These are phyloP conservation scores for Chamaenerion angustifolium DNA, from an alignment of 345 rosid species.

Conservation along the genomic window DNA sequence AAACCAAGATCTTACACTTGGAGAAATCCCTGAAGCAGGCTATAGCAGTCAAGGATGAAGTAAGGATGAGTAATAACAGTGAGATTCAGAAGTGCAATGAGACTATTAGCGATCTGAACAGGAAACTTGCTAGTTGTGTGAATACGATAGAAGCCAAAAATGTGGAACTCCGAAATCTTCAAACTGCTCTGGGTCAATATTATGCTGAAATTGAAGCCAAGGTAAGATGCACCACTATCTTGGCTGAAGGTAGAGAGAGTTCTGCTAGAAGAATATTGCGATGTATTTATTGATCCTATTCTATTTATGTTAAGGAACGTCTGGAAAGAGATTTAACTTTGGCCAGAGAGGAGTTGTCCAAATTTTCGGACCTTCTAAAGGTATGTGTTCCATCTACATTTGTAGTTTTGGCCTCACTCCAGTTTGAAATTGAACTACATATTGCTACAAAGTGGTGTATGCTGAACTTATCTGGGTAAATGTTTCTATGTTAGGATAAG, in stretches of 20 bases:
- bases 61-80: conserved; percentile 25
- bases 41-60: conserved; percentile 50
- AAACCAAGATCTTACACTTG: conserved; percentile 48
- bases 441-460: too few species aligned
- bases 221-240: conserved; percentile 21
- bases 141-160: conserved; percentile 63
- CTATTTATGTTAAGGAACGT: conserved; percentile 39
- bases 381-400: conserved; percentile 22
- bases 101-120: conserved; percentile 52
- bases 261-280: background rate
- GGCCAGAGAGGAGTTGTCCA: conserved; percentile 71
- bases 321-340: conserved; percentile 63
- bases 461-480: too few species aligned
- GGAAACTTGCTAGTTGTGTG: conserved; percentile 51
- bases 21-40: conserved; percentile 68
- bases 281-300: conserved; percentile 4
- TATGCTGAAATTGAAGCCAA: conserved; percentile 94
- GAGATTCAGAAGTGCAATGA: conserved; percentile 59
- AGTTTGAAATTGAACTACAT: too few species aligned
- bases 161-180: conserved; percentile 75
- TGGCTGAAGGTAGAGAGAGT: background rate
- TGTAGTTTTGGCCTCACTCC: too few species aligned
- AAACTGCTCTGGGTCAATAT: conserved; percentile 97
- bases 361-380: conserved; percentile 38
- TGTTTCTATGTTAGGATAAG: too few species aligned